Base-by-base conservation (phyloP, 352 stramenopile genomes). In the Phytophthora sojae region DNA sequence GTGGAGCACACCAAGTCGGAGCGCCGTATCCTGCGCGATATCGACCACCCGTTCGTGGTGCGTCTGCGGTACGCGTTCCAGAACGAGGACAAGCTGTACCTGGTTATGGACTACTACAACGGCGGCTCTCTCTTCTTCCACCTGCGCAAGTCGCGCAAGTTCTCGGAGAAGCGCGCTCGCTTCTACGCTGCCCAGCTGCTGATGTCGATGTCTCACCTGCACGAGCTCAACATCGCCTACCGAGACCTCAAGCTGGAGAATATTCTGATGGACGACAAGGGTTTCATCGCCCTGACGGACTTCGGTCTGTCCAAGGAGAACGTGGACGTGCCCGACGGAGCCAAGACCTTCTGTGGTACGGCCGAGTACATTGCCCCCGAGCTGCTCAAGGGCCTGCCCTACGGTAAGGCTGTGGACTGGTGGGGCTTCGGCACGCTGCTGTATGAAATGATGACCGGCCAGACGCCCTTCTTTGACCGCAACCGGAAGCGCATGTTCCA, bases 171-270 rank as follows among this genome's bases (percentile, higher is more conserved):
- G 69, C 78, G 91, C 21, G 83, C 89, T 32, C 89, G 90, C 45
- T 98, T 98, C 62, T 98, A 97, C 69, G 91, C 90, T 0, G 91
- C 89, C 8, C 92, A 98, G 81, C 79, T 98, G 25, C 71, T 98
- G 64, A 82, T 97, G 59, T 94, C 91, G 14, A 95, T 98, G 79
- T 88, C 90, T 23, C 95, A 98, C 69, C 73, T 98, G 57, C 95
- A 98, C 85, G 86, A 96, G 49, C 83, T 97, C 29, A 96, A 97
- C 74, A 98, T 98, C 61, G 93, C 92, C 29, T 98, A 98, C 75
- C 88, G 95, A 68, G 95, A 98, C 72, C 71, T 98, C n/a, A 98
- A 98, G 83, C 84, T 97, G 12, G 95, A 98, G 69, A 98, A 98
- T 79, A 95, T 98, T 64, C 69, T 98, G 21, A 97, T 98, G 90